These are phyloP conservation scores for Amesomyces nigricolor DNA, from an alignment of 2,329 filamentous ascomycete species.

Conservation along the genomic window DNA sequence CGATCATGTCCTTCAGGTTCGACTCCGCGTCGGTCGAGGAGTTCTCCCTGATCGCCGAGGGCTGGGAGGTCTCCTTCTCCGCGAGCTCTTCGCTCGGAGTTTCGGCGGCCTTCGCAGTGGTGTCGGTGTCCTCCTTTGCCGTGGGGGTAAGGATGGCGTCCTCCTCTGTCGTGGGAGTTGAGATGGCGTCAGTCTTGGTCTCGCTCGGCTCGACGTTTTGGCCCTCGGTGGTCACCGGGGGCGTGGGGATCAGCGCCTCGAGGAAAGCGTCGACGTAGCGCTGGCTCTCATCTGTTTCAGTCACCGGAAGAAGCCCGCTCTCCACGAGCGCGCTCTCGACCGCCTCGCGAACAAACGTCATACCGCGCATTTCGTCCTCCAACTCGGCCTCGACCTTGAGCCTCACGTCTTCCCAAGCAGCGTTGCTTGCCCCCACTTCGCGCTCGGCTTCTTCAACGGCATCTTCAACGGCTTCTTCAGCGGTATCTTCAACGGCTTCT, in stretches of 20 bases:
- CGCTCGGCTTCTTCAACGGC: constrained; percentile 21
- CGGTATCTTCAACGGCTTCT: constrained; percentile 22
- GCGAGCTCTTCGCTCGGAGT: not conserved
- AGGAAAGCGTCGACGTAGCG: constrained; percentile 48
- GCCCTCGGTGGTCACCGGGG: not conserved
- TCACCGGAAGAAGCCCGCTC: constrained; percentile 46
- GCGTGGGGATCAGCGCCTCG: constrained; percentile 37
- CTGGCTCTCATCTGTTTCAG: constrained; percentile 41
- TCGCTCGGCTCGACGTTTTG: constrained; percentile 5
- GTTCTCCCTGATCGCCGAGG: constrained; percentile 3
- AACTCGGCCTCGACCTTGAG: constrained; percentile 51
- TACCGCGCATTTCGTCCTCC: constrained; percentile 50
- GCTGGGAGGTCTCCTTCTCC: not conserved
- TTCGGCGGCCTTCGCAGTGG: not conserved
- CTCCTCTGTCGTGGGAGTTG: too few species aligned
- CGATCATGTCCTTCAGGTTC: constrained; percentile 45
- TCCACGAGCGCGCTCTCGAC: constrained; percentile 51
- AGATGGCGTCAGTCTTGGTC: not conserved
- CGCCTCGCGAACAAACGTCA: constrained; percentile 47
- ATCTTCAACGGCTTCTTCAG: constrained; percentile 20
- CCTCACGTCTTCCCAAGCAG: constrained; percentile 50
- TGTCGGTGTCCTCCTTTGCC: not conserved
- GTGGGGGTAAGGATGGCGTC: not conserved
- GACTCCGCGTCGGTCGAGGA: constrained; percentile 4
- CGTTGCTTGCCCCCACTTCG: constrained; percentile 19